Conservation (phyloP, 2,329 filamentous ascomycete genomes). For the Epichloe coenophiala region DNA sequence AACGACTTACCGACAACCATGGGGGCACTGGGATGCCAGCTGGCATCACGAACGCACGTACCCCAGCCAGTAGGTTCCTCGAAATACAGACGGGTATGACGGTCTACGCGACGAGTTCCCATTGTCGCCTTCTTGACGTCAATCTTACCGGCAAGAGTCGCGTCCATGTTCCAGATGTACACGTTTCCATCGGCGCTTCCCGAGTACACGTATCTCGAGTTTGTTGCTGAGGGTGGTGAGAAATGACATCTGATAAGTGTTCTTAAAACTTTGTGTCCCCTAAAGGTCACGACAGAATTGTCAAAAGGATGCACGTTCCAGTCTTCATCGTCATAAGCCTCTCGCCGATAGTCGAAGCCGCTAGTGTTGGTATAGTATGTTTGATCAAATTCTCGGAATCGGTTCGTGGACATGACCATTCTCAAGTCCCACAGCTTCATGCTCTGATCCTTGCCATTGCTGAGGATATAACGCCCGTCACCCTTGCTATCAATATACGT, state of each 20-base stretch:
- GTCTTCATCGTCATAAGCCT: conserved; percentile 48
- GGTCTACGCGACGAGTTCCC: conserved; percentile 43
- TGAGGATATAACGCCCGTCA: conserved; percentile 70
- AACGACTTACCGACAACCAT: conserved; percentile 50
- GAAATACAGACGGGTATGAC: conserved; percentile 40
- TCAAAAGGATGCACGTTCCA: conserved; percentile 59
- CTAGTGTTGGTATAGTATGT: conserved; percentile 37
- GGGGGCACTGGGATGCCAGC: conserved; percentile 79
- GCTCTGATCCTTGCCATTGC: conserved; percentile 89
- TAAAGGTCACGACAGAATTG: conserved; percentile 86
- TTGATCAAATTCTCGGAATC: conserved; percentile 43
- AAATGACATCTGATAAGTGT: conserved; percentile 95
- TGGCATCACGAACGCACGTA: conserved; percentile 75
- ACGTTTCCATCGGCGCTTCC: conserved; percentile 84
- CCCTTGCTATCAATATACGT: conserved; percentile 60
- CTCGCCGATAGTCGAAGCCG: conserved; percentile 63
- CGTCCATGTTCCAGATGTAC: conserved; percentile 88
- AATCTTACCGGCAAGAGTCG: conserved; percentile 63
- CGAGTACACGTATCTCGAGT: conserved; percentile 85
- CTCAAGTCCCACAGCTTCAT: conserved; percentile 96
- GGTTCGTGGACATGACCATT: conserved; percentile 67
- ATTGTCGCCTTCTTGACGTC: conserved; percentile 62
- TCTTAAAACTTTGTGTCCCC: conserved; percentile 75
- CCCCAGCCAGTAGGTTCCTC: conserved; percentile 49
- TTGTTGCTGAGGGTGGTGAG: conserved; percentile 71